These are phyloP conservation scores for Alternaria metachromatica DNA, from an alignment of 2,329 filamentous ascomycete species.

Conservation along the genomic window DNA sequence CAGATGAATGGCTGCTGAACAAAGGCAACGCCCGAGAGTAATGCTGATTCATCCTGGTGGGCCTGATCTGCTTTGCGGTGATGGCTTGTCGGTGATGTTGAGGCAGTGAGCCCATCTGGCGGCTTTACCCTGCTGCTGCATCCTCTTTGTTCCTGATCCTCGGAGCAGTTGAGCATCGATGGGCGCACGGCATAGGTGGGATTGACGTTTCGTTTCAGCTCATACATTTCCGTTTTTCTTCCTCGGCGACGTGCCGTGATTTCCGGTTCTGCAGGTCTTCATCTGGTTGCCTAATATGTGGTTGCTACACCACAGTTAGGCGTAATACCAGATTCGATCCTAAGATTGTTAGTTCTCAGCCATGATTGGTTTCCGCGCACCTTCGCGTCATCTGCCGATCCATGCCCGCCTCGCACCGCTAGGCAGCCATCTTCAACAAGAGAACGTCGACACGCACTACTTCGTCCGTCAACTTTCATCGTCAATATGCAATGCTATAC, in stretches of 20 bases:
- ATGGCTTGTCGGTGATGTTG: slow-evolving; percentile 11
- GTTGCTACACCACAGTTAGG: not conserved
- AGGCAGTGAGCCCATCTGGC: slow-evolving; percentile 41
- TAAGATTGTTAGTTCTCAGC: not conserved
- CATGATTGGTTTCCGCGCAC: not conserved
- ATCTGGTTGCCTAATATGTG: not conserved
- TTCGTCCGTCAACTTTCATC: not conserved
- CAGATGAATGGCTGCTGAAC: slow-evolving; percentile 40
- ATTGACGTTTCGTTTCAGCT: slow-evolving; percentile 46
- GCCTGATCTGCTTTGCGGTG: slow-evolving; percentile 20
- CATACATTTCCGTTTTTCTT: slow-evolving; percentile 26
- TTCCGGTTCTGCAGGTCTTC: not conserved
- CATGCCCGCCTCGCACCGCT: not conserved
- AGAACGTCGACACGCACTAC: not conserved
- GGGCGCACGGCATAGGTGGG: slow-evolving; percentile 33
- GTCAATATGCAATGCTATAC: slow-evolving; percentile 8
- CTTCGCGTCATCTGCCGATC: slow-evolving; percentile 16
- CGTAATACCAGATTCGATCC: not conserved
- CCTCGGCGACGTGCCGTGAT: not conserved
- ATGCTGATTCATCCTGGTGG: slow-evolving; percentile 16
- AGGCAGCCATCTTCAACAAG: slow-evolving; percentile 14
- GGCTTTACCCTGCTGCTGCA: slow-evolving; percentile 34
- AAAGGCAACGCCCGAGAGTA: slow-evolving; percentile 47
- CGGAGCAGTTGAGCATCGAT: slow-evolving; percentile 27
- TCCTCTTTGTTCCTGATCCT: slow-evolving; percentile 27